Conservation (phyloP, 176 grass and related monocot genomes). For the Oryza coarctata region DNA sequence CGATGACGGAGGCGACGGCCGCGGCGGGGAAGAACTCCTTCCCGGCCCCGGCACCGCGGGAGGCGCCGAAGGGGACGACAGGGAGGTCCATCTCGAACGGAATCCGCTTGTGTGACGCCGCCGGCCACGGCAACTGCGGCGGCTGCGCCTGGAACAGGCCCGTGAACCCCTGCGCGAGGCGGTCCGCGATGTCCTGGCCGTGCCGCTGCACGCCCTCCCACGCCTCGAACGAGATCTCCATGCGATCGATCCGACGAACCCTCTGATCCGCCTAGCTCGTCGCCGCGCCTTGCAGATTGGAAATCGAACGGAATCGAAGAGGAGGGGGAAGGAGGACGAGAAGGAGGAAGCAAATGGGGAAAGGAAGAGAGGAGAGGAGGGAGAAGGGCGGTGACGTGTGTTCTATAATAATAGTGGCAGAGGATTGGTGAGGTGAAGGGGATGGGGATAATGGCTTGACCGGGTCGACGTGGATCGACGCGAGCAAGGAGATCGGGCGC, state of each 20-base stretch:
- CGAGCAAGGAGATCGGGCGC: not conserved
- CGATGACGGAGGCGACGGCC: conserved; percentile 66
- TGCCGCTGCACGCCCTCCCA: conserved; percentile 99
- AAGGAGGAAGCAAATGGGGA: not conserved
- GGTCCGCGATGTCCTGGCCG: conserved; percentile 89
- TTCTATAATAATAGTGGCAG: conserved; percentile 34
- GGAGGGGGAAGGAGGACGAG: fast-evolving
- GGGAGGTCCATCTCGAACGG: conserved; percentile 63
- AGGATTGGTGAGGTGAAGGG: not conserved
- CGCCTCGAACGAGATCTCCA: conserved; percentile 92
- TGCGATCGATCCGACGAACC: not conserved
- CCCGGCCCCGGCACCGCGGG: not conserved
- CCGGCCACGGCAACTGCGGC: conserved; percentile 72
- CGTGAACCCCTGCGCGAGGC: conserved; percentile 85
- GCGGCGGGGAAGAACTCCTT: conserved; percentile 50
- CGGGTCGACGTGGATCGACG: conserved; percentile 45
- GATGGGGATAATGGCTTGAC: conserved; percentile 24
- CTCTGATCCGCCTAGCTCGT: not conserved
- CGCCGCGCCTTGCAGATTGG: not conserved
- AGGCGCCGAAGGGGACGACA: conserved; percentile 35
- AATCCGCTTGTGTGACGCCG: conserved; percentile 46
- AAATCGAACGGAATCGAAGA: not conserved
- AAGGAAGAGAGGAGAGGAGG: not conserved
- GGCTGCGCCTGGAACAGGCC: conserved; percentile 82
- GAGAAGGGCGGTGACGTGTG: not conserved